phyloP scores from a whole-genome alignment of 129 eudicot species.

The Silybum marianum region DNA sequence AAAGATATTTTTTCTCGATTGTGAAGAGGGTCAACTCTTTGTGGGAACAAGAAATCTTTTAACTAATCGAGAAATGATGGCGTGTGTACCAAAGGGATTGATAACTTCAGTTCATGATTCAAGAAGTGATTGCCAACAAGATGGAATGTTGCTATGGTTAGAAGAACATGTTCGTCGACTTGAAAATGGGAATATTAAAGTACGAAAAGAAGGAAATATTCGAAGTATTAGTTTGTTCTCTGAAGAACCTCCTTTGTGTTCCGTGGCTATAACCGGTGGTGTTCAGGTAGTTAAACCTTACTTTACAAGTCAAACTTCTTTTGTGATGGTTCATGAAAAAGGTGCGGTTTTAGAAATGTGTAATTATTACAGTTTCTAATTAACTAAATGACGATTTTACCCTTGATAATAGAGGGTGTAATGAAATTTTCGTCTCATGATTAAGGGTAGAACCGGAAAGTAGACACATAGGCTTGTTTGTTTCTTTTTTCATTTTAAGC shows the following conservation, averaged over 20 bases:
- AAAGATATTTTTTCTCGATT: slow-evolving; percentile 74
- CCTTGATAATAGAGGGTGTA: neutral
- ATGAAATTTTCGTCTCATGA: neutral
- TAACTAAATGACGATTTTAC: neutral
- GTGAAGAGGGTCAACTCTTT: slow-evolving; percentile 68
- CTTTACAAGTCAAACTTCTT: neutral
- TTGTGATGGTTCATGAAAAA: neutral
- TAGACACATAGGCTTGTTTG: no score
- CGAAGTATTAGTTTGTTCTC: slow-evolving; percentile 70
- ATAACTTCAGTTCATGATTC: slow-evolving; percentile 48
- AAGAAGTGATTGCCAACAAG: slow-evolving; percentile 46
- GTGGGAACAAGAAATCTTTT: slow-evolving; percentile 76
- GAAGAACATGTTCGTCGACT: slow-evolving; percentile 83
- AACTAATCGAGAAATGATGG: slow-evolving; percentile 58
- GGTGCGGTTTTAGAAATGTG: neutral
- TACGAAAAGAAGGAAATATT: slow-evolving; percentile 51
- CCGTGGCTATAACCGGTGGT: slow-evolving; percentile 71
- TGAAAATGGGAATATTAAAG: slow-evolving; percentile 54
- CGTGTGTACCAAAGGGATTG: slow-evolving; percentile 75
- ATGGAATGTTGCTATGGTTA: slow-evolving; percentile 80
- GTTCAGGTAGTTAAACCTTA: slow-evolving; percentile 60
- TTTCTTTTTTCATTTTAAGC: no score
- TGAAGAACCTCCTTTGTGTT: slow-evolving; percentile 62
- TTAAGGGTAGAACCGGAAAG: neutral
- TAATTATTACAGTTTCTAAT: neutral